These are phyloP conservation scores for Venturia oleaginea DNA, from an alignment of 2,329 filamentous ascomycete species.

Conservation along the genomic window DNA sequence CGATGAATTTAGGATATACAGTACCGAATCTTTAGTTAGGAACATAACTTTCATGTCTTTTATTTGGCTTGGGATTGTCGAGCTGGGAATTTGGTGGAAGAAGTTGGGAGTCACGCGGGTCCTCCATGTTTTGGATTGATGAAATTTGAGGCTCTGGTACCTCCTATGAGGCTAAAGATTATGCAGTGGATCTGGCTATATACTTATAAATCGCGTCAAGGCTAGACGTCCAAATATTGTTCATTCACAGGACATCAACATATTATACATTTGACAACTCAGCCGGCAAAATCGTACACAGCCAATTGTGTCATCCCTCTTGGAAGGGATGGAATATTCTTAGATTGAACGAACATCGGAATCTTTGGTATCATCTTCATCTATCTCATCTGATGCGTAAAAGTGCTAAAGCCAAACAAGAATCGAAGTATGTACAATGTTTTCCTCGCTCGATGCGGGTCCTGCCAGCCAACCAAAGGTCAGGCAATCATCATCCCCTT, in stretches of 20 bases:
- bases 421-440: neutral
- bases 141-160: neutral
- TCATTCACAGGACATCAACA: no score
- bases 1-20: neutral
- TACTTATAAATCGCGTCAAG: no score
- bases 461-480: neutral
- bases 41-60: no score
- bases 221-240: no score
- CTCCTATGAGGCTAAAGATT: neutral
- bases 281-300: no score
- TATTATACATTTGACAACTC: no score
- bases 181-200: neutral
- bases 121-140: neutral
- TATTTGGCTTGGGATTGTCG: neutral
- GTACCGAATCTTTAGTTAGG: no score
- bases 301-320: no score
- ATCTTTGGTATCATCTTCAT: neutral
- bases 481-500: neutral
- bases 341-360: neutral
- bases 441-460: neutral
- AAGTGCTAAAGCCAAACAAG: slow-evolving; percentile 1
- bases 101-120: neutral
- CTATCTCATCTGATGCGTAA: neutral
- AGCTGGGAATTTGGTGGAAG: neutral
- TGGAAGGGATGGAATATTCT: neutral